Conservation (phyloP, 2,329 filamentous ascomycete genomes). For the Aspergillus sp. region DNA sequence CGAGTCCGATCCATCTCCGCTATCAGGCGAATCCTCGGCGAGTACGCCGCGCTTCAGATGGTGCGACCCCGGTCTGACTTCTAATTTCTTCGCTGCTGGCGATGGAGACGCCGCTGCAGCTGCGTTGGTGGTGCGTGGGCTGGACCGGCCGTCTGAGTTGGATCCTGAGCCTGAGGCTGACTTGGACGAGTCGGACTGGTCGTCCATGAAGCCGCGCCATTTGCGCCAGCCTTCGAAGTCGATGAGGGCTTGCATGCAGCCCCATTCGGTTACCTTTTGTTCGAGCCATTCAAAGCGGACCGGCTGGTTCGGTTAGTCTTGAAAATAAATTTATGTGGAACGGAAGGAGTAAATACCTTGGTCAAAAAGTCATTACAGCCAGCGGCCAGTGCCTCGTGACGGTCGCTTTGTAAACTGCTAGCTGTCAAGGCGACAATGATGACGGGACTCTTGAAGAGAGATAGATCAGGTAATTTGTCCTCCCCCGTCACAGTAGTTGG, state of each 20-base stretch:
- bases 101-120: constrained; percentile 6
- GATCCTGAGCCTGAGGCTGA: constrained; percentile 11
- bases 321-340: not conserved
- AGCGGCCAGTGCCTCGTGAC: constrained; percentile 89
- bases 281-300: constrained; percentile 98
- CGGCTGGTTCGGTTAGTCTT: constrained; percentile 57
- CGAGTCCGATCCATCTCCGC: constrained; percentile 29
- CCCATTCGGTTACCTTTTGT: constrained; percentile 98
- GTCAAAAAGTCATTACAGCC: constrained; percentile 98
- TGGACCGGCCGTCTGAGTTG: constrained; percentile 21
- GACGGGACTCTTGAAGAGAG: constrained; percentile 88
- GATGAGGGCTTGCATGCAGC: constrained; percentile 98
- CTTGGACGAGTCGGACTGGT: constrained; percentile 17
- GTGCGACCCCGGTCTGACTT: not conserved
- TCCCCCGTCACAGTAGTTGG: constrained; percentile 33
- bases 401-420: constrained; percentile 89
- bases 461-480: constrained; percentile 38
- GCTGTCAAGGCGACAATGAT: constrained; percentile 97
- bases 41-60: constrained; percentile 14
- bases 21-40: constrained; percentile 31
- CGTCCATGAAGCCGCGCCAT: constrained; percentile 78
- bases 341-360: constrained; percentile 63
- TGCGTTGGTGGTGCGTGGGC: constrained; percentile 25
- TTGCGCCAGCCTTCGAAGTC: constrained; percentile 98
- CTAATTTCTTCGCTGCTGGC: constrained; percentile 7